A percentile compares a stretch with the other conserved stretches of the same genome.
phyloP scores from a whole-genome alignment of 2,329 filamentous ascomycete species.

The Penicillium hesseltinei region DNA sequence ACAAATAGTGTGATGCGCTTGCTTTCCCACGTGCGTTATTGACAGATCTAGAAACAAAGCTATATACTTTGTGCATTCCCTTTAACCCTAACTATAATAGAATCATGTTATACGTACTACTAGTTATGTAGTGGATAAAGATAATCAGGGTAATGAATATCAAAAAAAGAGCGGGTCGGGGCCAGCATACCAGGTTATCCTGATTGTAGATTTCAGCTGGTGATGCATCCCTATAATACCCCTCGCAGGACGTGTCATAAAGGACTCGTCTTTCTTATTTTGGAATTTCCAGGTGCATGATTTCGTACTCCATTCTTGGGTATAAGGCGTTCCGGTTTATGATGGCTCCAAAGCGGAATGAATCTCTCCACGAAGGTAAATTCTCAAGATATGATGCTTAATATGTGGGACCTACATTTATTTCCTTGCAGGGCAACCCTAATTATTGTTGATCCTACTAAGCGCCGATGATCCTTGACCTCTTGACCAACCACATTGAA shows the following conservation, averaged over 20 bases:
- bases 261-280: neutral
- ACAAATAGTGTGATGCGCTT: neutral
- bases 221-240: neutral
- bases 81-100: accelerated
- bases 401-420: neutral
- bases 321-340: neutral
- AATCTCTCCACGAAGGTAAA: neutral
- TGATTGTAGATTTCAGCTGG: conserved; percentile 12
- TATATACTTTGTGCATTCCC: neutral
- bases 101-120: neutral
- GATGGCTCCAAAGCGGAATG: neutral
- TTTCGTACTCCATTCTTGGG: neutral
- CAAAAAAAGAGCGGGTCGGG: neutral
- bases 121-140: neutral
- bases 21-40: neutral
- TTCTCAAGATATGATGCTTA: neutral
- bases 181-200: conserved; percentile 13
- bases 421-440: too few species aligned
- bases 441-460: neutral
- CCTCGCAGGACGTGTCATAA: neutral
- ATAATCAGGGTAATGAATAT: neutral
- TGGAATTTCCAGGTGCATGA: neutral
- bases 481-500: neutral
- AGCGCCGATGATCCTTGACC: neutral
- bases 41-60: neutral